Evolutionary conservation across 2,329 filamentous ascomycete genomes (phyloP), one percentile per base, ranked within the genome.

Genomic region (Chrysoporthe puriensis): DNA sequence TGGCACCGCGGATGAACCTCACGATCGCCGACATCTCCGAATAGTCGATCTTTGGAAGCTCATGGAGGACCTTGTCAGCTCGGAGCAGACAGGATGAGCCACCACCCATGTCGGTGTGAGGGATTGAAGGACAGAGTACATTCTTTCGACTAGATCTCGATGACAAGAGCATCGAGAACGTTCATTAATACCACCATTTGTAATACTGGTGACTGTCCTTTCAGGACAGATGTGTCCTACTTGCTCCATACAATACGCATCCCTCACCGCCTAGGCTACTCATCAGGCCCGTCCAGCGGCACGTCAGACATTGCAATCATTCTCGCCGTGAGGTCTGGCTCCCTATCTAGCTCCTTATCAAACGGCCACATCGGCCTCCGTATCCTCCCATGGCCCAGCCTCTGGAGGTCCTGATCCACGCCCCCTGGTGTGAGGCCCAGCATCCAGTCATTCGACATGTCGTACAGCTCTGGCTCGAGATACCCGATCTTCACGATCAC

Each of bases 401-500:
- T 76, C 66, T 76, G 71, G 14, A 86, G 73, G 67, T 86, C 81
- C 72, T 86, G 84, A 71, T 86, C 83, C 11, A 86, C 84, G 9
- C 84, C 84, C 0, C 84, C 84, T 0, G 84, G 84, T 0, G 84
- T 86, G 18, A 86, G 75, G 0, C 77, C 84, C 1, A 86, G 77
- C 80, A 86, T 85, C 84, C 84, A 86, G 64, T 82, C 83, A 8
- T 77, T 77, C 0, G 84, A 81, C 84, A 86, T 86, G 62, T 80
- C 79, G 68, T 84, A 85, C 4, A 86, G 74, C 71, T 86, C 81
- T 3, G 84, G 84, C 72, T 86, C 84, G 1, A 87, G 74, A 66
- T 86, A 87, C 18, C 84, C 84, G 57, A 86, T 86, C 73, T 86
- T 86, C 34, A 86, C 83, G 56, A 86, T 80, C 0, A 86, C 83